Evolutionary conservation across 2,329 filamentous ascomycete species (phyloP).

Genomic region (Onygenales sp.): DNA sequence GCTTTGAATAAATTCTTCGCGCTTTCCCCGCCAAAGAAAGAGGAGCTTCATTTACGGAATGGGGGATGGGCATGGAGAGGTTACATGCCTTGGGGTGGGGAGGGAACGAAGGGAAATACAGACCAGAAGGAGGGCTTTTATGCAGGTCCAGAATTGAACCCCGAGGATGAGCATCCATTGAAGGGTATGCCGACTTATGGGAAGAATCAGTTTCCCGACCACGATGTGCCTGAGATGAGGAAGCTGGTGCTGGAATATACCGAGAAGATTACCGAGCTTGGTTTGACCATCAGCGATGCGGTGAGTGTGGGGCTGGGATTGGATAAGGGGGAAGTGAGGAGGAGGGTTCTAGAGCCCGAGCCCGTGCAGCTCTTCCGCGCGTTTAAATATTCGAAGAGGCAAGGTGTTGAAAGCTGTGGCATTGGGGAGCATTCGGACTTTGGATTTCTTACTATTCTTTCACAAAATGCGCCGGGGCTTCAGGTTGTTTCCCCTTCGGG

Average conservation of each 20-base stretch:
- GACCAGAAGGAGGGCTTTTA: slow-evolving; percentile 8
- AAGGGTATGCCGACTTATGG: slow-evolving; percentile 3
- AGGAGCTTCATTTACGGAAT: too few species aligned
- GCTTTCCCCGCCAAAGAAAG: too few species aligned
- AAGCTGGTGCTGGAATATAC: slow-evolving; percentile 6
- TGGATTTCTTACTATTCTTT: background rate
- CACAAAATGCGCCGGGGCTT: too few species aligned
- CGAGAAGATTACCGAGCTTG: slow-evolving; percentile 2
- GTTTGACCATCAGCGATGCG: slow-evolving; percentile 6
- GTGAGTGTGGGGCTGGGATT: slow-evolving; percentile 4
- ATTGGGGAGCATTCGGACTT: slow-evolving; percentile 7
- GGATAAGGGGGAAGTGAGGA: slow-evolving; percentile 4
- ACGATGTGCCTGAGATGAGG: slow-evolving; percentile 6
- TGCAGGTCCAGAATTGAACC: slow-evolving; percentile 5
- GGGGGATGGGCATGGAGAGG: too few species aligned
- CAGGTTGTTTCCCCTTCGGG: too few species aligned
- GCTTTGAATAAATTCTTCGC: too few species aligned
- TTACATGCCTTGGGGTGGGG: slow-evolving; percentile 7
- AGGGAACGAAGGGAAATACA: slow-evolving; percentile 5
- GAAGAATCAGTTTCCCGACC: slow-evolving; percentile 5
- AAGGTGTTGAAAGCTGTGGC: slow-evolving; percentile 5
- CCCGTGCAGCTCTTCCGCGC: slow-evolving; percentile 5
- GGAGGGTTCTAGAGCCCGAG: slow-evolving; percentile 3
- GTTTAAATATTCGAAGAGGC: slow-evolving; percentile 5
- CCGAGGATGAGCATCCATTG: background rate